phyloP scores from a whole-genome alignment of 176 grass and related monocot species.

The Phyllostachys edulis region DNA sequence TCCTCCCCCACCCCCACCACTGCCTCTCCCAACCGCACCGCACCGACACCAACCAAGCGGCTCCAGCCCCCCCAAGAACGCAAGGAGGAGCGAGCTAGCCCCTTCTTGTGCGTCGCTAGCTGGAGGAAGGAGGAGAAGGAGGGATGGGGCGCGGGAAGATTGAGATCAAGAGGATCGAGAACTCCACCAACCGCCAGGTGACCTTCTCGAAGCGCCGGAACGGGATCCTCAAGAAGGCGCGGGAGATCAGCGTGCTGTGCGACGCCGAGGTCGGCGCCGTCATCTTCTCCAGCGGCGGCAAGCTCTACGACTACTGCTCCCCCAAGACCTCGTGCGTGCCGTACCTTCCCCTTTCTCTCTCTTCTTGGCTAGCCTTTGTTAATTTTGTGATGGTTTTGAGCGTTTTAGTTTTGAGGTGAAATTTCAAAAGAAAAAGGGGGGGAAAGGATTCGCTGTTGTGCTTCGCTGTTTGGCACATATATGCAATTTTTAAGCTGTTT shows the following conservation, averaged over 20 bases:
- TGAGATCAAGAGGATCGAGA: slow-evolving; percentile 99
- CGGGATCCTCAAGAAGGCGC: slow-evolving; percentile 90
- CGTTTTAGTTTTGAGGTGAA: neutral
- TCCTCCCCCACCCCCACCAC: slow-evolving; percentile 31
- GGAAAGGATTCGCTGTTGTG: neutral
- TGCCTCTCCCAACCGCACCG: slow-evolving; percentile 21
- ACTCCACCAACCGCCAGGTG: slow-evolving; percentile 85
- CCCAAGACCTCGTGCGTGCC: slow-evolving; percentile 44
- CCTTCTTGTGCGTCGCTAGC: slow-evolving; percentile 2
- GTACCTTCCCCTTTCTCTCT: neutral
- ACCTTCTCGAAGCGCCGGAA: slow-evolving; percentile 90
- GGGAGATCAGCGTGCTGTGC: slow-evolving; percentile 94
- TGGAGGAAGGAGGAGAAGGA: neutral
- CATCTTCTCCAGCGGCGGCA: slow-evolving; percentile 94
- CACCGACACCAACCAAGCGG: slow-evolving; percentile 9
- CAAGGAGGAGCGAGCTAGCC: slow-evolving; percentile 3
- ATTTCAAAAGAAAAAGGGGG: neutral
- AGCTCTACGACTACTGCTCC: slow-evolving; percentile 91
- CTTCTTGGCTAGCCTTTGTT: neutral
- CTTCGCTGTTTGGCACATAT: neutral
- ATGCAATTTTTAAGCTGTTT: neutral
- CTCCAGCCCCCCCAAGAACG: slow-evolving; percentile 20
- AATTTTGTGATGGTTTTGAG: neutral
- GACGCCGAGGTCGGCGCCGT: slow-evolving; percentile 83
- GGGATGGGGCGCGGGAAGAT: slow-evolving; percentile 94